Evolutionary conservation across 106 monocot genomes (phyloP), one percentile per base, ranked within the genome.

Genomic region (Dioscorea alata): DNA sequence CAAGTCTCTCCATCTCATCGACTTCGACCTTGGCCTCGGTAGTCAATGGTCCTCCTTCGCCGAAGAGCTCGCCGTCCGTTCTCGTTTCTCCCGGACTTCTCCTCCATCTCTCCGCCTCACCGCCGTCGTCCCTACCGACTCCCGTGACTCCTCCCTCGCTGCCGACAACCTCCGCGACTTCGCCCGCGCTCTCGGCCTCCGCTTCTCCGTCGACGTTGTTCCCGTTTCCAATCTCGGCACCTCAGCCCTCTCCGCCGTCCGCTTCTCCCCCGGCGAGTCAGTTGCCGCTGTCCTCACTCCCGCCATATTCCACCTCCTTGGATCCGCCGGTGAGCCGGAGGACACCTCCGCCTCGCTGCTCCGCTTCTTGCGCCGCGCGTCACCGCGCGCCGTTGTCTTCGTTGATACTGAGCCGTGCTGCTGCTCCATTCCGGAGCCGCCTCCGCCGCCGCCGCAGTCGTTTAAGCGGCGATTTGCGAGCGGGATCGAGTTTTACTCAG

Each of bases 1-100:
- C 2, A 6, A 42, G 0, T 60, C 84, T 10, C 67, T 96, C 71
- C 95, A 92, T 70, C 33, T 96, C 61, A 86, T 96, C 50, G 91
- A 96, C 66, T 96, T 96, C 64, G 95, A 96, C 59, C 78, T 96
- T 53, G 95, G 95, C 20, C 80, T 96, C 18, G 95, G 95, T 13
- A 82, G 86, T 50, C 95, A 96, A 82, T 96, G 91, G 95, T 86
- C 95, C 23, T 96, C 95, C 58, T 96, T 91, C 80, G 53, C 78
- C 50, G 91, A 96, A 35, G 95, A 91, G 58, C 32, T 96, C 48
- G 86, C 84, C 13, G 73, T 78, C 4, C 85, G 86, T 13, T 80
- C 78, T 64, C 64, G 76, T 48, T n/a, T 71, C 51, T 59, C 77
- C 13, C 73, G 69, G 13, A 2, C 57, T 4, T 5, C 78, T 1